These are phyloP conservation scores for Fomitopsis schrenkii DNA, from an alignment of 1,284 basidiomycete species.

Conservation along the genomic window DNA sequence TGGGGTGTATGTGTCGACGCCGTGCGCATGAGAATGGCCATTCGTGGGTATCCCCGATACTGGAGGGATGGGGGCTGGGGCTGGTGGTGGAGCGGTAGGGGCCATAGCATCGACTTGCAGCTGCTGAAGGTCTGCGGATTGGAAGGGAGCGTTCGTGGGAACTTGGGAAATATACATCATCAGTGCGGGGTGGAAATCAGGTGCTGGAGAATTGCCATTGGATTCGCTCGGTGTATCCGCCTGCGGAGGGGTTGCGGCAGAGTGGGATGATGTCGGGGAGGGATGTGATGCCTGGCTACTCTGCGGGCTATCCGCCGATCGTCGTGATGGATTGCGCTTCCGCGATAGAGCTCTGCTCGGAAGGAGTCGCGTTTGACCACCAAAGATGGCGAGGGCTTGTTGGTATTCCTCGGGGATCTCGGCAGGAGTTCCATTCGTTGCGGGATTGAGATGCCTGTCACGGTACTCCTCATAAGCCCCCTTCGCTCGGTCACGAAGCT, in stretches of 20 bases:
- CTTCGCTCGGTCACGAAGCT: slow-evolving; percentile 24
- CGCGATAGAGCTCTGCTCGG: slow-evolving; percentile 39
- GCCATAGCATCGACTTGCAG: slow-evolving; percentile 7
- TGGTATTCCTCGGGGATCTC: slow-evolving; percentile 39
- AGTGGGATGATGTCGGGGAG: slow-evolving; percentile 9
- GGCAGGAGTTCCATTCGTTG: slow-evolving; percentile 23
- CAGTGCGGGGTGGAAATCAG: slow-evolving; percentile 57
- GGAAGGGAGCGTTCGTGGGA: slow-evolving; percentile 28
- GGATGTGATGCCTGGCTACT: slow-evolving; percentile 7
- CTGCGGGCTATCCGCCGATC: slow-evolving; percentile 7
- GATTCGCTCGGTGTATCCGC: slow-evolving; percentile 19
- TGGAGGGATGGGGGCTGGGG: background rate
- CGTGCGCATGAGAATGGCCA: background rate
- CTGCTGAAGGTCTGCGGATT: slow-evolving; percentile 21
- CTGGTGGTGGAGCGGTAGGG: background rate
- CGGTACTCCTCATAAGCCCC: slow-evolving; percentile 25
- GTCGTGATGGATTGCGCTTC: slow-evolving; percentile 8
- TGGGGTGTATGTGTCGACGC: background rate
- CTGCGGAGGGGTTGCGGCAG: slow-evolving; percentile 12
- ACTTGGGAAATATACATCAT: slow-evolving; percentile 40
- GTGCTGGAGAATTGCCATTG: slow-evolving; percentile 16
- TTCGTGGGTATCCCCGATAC: background rate
- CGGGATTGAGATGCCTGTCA: slow-evolving; percentile 22
- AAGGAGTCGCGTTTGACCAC: slow-evolving; percentile 35
- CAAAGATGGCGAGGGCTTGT: slow-evolving; percentile 65